phyloP scores from a whole-genome alignment of 2,329 filamentous ascomycete species.

The Exophiala sp. region DNA sequence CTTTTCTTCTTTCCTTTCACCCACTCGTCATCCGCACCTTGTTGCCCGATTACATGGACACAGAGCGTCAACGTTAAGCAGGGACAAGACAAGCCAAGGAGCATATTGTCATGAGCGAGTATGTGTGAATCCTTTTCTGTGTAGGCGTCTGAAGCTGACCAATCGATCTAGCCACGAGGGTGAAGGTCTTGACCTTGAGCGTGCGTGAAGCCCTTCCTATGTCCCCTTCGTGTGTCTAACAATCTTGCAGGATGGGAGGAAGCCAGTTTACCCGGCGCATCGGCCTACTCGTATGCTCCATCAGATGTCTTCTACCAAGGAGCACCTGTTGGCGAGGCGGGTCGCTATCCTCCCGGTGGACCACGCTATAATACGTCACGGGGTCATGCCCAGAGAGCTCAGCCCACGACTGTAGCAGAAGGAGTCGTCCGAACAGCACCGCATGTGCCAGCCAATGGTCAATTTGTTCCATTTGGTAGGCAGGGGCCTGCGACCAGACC shows the following conservation, averaged over 20 bases:
- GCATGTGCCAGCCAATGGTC: background rate
- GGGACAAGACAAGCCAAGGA: background rate
- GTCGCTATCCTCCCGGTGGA: conserved; percentile 4
- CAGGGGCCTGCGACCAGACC: background rate
- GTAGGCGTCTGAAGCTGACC: conserved; percentile 1
- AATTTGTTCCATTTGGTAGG: background rate
- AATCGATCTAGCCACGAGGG: conserved; percentile 19
- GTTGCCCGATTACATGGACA: background rate
- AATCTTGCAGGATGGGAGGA: conserved; percentile 21
- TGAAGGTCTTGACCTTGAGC: conserved; percentile 21
- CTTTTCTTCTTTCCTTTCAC: background rate
- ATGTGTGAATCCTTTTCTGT: conserved; percentile 4
- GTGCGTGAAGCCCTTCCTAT: conserved; percentile 7
- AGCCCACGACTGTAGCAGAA: background rate
- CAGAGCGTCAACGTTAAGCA: background rate
- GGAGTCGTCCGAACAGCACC: background rate
- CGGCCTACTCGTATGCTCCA: conserved; percentile 19
- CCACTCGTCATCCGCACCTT: background rate
- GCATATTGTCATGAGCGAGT: conserved; percentile 23
- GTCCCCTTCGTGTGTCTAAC: background rate
- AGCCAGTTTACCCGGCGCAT: conserved; percentile 17
- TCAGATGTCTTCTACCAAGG: conserved; percentile 14
- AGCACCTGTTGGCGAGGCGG: background rate
- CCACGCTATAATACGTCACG: background rate
- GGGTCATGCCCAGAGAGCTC: conserved; percentile 1